Evolutionary conservation across 2,329 filamentous ascomycete genomes (phyloP), one percentile per base, ranked within the genome.

Genomic region (Fusarium nelsonii): DNA sequence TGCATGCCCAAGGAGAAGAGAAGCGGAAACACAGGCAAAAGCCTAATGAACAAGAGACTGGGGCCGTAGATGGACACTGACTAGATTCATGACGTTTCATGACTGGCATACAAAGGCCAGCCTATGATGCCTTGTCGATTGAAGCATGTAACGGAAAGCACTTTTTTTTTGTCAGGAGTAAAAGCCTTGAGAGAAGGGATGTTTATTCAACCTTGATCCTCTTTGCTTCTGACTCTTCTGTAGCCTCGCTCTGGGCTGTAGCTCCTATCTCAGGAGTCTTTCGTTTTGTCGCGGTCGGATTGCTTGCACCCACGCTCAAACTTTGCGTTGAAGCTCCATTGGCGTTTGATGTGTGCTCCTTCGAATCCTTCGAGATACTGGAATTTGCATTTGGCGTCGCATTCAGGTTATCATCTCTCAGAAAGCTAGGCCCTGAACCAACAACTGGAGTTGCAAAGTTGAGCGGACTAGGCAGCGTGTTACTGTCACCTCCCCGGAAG

Each of bases 381-480:
- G 59, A 58, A 56, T 52, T 72, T 53, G 58, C 51, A 51, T 63
- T 71, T 10, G 62, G 54, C 44, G 41, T 63, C 30, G 65, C 45
- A 28, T 63, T 67, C 41, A 74, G 56, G 50, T 77, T 76, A 28
- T 90, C 88, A 20, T 90, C 88, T 60, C 87, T 81, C 55, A 90
- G 72, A 70, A 91, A 91, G 60, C 87, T 90, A 4, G 88, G 88
- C 4, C 88, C 88, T 2, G 84, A 85, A 3, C 84, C 86, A 3
- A 85, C 85, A 3, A 90, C 82, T 0, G 96, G 96, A 2, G 96
- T 98, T 34, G 93, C 92, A 79, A 97, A 97, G 64, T 94, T 97
- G 68, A 98, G 82, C 11, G 96, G 96, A 77, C 94, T 97, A 0
- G 94, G 94, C 49, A 98, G 84, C 70, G 97, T 96, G 74, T 96